Base-by-base conservation (phyloP, 305 asterid species). In the Ilex paraguariensis region DNA sequence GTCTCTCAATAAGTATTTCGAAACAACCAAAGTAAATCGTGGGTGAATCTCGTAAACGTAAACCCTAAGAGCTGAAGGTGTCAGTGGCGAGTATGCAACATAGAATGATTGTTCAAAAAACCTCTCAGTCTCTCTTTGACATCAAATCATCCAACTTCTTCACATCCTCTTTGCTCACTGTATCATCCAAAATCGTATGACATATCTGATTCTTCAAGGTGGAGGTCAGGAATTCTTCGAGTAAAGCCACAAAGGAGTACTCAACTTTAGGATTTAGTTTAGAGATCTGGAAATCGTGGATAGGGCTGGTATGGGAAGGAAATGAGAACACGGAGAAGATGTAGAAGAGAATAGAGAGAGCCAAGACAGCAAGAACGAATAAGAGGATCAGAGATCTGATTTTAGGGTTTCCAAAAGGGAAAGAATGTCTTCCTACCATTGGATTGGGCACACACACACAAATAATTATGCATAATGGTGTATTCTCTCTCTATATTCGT, bases 201-300 rank as follows among this genome's bases (percentile, higher is more conserved):
- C n/a, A n/a, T 33, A 68, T 65, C 62, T 70, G 78, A 72, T 81
- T 74, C 46, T 74, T 72, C 65, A 68, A n/a, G n/a, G n/a, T n/a
- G n/a, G n/a, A 64, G 59, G 69, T 55, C 0, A 90, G 91, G 67
- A 90, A 87, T 60, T 82, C 87, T 56, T 87, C 88, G 63, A 93
- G 94, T 13, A 97, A 90, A 15, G 81, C 61, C 7, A 87, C 82
- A 71, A 90, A 90, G 33, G 97, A 87, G 76, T 84, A 84, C 17
- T 89, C 98, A 70, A 78, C 79, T 17, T n/a, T 49, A n/a, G 66
- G 52, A 64, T 48, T 77, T 73, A 82, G 81, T 75, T 71, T 79
- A 49, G 59, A 70, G 62, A 68, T 59, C 52, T 31, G 61, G 59
- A 57, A 42, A 51, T 75, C 10, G 70, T 65, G 36, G 57, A 70